Base-by-base conservation (phyloP, 805 yeast species). In the Nakazawaea wyomingensis region DNA sequence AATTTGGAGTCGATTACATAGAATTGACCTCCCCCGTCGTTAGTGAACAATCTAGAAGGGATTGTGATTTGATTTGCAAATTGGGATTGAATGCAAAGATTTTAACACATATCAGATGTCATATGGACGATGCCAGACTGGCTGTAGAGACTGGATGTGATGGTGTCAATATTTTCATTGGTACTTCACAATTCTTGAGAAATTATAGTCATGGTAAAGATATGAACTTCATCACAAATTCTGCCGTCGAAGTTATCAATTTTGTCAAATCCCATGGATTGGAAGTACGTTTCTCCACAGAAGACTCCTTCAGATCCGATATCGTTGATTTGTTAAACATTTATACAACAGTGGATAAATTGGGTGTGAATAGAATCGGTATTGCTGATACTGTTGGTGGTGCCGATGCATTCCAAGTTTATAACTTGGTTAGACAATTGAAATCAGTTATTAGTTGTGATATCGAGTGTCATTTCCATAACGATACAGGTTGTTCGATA, bases 371-470 rank as follows among this genome's bases (percentile, higher is more conserved):
- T 60, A 68, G 82, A 66, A 78, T 76, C 40, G 82, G 82, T 61
- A 75, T 76, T 58, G 80, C 82, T 39, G 82, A 76, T 60, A 76
- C 82, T 36, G 80, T 76, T 46, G 82, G 82, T 45, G 75, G 82
- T 57, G 82, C 81, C 42, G 74, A 76, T 60, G 80, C 80, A 50
- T 70, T 81, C 67, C 82, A 76, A 57, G 81, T 76, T 34, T 76
- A 73, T 54, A 80, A 76, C 57, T 68, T 76, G 55, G 78, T 76
- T 48, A 72, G 73, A 61, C 75, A 81, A 16, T 66, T 76, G 54
- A 75, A 71, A 57, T 69, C 78, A 0, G 79, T 76, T 19, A 80
- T 76, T 36, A 64, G 68, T 9, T 76, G 82, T 65, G 81, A 76
- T 50, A 76, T 76, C 44, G 82, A 76, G 60, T 71, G 78, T 47